Evolutionary conservation across 371 early-diverging fungal species (phyloP), one percentile per base, ranked within the genome.

Genomic region (Mortierella sp.): DNA sequence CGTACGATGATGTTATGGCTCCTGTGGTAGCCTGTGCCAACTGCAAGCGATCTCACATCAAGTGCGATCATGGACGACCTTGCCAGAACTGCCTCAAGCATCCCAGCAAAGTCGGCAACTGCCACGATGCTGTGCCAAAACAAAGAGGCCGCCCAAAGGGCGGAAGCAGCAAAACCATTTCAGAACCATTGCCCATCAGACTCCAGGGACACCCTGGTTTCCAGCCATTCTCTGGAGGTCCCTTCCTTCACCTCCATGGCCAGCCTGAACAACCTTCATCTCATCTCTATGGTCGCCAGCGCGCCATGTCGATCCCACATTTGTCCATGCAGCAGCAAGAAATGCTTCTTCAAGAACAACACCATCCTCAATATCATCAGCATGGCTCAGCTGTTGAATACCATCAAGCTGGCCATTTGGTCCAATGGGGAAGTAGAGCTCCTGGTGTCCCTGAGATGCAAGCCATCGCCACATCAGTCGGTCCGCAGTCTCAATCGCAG

Each of bases 1-100:
- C 66, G 17, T 66, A 61, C 54, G 78, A 78, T 12, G 78, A 78
- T 23, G 32, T 54, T 13, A 60, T 67, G 1, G 7, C 63, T 4
- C 80, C 80, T 10, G 80, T 79, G 6, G 67, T 73, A 17, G 80
- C 80, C 37, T 79, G 80, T 40, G 66, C 65, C 10, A 70, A 67
- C 49, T 79, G 80, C 71, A 79, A 79, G 57, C 66, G 70, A 42
- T 79, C 80, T n/a, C 80, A 79, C 28, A 74, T 79, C 68, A 79
- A 74, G 51, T 79, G 80, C 28, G 80, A 79, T 29, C 80, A 74
- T 35, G 80, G 75, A 19, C 62, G 80, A 19, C 80, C 80, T 2
- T 79, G 80, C 67, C 68, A 64, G 26, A 79, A 73, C 62, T 79
- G 80, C 32, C 70, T 63, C 51, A 79, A 79, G 68, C 74, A 79